These are phyloP conservation scores for Aphanoascus verrucosus DNA, from an alignment of 2,329 filamentous ascomycete species.

Conservation along the genomic window DNA sequence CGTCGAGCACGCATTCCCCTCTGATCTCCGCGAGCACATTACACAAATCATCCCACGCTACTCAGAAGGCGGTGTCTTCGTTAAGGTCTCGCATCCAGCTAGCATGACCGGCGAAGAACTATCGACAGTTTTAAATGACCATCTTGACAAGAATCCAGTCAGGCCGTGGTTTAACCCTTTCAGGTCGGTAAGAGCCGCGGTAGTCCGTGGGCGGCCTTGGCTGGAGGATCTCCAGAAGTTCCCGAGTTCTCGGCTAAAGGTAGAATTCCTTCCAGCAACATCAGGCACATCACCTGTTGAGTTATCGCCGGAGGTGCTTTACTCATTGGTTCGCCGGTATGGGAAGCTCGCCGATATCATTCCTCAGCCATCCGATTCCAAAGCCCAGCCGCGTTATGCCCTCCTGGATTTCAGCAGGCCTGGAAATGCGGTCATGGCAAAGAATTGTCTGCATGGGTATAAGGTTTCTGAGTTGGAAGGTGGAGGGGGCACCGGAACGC, in stretches of 20 bases:
- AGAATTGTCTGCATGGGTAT: conserved; percentile 85
- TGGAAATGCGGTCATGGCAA: conserved; percentile 72
- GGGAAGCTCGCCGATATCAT: conserved; percentile 82
- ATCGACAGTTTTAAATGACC: conserved; percentile 50
- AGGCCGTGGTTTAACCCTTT: conserved; percentile 89
- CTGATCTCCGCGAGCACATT: conserved; percentile 54
- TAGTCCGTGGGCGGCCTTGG: conserved; percentile 82
- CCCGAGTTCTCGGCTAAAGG: conserved; percentile 62
- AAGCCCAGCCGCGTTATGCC: conserved; percentile 69
- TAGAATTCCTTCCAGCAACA: conserved; percentile 70
- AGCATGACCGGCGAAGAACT: conserved; percentile 43
- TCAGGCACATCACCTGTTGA: conserved; percentile 64
- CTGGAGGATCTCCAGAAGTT: conserved; percentile 81
- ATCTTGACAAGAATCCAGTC: conserved; percentile 59
- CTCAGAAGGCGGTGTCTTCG: conserved; percentile 86
- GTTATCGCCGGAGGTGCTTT: conserved; percentile 74
- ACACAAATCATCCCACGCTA: conserved; percentile 73
- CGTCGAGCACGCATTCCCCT: conserved; percentile 52
- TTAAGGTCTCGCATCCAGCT: conserved; percentile 61
- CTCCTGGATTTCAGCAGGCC: conserved; percentile 64
- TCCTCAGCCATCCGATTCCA: conserved; percentile 74
- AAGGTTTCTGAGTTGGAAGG: conserved; percentile 57
- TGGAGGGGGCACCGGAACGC: conserved; percentile 64
- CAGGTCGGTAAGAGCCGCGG: conserved; percentile 54
- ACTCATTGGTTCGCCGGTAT: conserved; percentile 77